Base-by-base conservation (phyloP, 164 flowering plant genomes). In the Warburgia ugandensis region DNA sequence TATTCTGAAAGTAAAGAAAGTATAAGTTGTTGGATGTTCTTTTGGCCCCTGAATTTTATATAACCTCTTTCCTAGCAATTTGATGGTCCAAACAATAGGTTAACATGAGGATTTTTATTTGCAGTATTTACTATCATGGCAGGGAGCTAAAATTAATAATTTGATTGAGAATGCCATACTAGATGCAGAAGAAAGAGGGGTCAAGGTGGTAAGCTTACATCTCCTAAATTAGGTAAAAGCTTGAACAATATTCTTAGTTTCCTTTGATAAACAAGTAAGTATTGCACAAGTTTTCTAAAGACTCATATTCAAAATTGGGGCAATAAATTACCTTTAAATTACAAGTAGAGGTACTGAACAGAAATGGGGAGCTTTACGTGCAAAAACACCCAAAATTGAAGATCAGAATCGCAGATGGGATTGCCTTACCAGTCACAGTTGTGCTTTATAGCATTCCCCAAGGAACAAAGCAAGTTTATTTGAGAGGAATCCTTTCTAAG, bases 121-220 rank as follows among this genome's bases (percentile, higher is more conserved):
- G 32, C 31, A 39, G 27, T 54, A 20, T 48, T 38, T 38, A 0
- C 9, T 32, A 14, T 41, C 66, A 54, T 71, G 71, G 72, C 78
- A 75, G 55, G 64, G 50, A 29, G 72, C 75, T 16, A 26, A 65
- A 0, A 73, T 87, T 35, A 80, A 78, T 41, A 48, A 42, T 17
- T 48, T 80, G 72, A 78, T 87, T 35, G 84, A 80, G 48, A 73
- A 77, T 36, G 88, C 88, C 10, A 66, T 84, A 43, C 43, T 75
- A 10, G 72, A 80, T 20, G 96, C 96, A 30, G 80, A 87, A 3
- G 53, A 56, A 27, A 70, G 52, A 50, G 86, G 86, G 29, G 64
- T 50, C 3, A 84, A 73, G 55, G 91, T 84, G 35, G 36, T 84
- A 36, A 78, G 77, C 55, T 63, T 87, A 17, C 94, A 86, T 13